A percentile compares a stretch with the other conserved stretches of the same genome.
These are phyloP conservation scores for Vitis hybrid DNA, from an alignment of 177 flowering plant genomes.

Conservation along the genomic window DNA sequence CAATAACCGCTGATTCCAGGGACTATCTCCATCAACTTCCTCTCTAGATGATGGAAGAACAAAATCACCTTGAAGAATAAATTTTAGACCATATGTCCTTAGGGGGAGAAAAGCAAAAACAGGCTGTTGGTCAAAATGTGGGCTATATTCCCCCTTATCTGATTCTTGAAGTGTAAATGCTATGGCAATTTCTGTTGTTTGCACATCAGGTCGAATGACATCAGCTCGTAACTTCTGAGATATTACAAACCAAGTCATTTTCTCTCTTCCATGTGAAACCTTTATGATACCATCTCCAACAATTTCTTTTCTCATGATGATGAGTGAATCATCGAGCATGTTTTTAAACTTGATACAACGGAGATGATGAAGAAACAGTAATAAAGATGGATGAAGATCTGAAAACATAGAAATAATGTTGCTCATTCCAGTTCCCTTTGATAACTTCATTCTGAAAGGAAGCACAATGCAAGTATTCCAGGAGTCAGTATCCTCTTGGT, in stretches of 20 bases:
- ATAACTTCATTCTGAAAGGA: slow-evolving; percentile 63
- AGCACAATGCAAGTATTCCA: slow-evolving; percentile 95
- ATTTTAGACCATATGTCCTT: slow-evolving; percentile 86
- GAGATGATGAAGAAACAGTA: slow-evolving; percentile 92
- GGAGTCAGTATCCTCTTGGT: slow-evolving; percentile 26
- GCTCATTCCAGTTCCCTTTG: slow-evolving; percentile 44
- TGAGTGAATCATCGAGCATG: slow-evolving; percentile 51
- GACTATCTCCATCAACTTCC: slow-evolving; percentile 88
- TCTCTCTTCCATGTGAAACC: slow-evolving; percentile 74
- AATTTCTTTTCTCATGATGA: slow-evolving; percentile 74
- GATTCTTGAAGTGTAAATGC: slow-evolving; percentile 78
- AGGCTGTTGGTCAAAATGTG: slow-evolving; percentile 69
- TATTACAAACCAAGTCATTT: slow-evolving; percentile 84
- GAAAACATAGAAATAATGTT: slow-evolving; percentile 75
- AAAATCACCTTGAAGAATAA: slow-evolving; percentile 96
- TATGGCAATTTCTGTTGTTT: slow-evolving; percentile 79
- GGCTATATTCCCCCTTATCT: slow-evolving; percentile 46
- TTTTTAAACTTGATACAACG: slow-evolving; percentile 72
- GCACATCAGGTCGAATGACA: slow-evolving; percentile 57
- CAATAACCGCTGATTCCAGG: slow-evolving; percentile 97
- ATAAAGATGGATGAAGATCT: slow-evolving; percentile 92
- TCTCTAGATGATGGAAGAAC: slow-evolving; percentile 95
- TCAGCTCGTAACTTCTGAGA: slow-evolving; percentile 55
- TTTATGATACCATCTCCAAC: slow-evolving; percentile 69
- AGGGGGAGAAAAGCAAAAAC: slow-evolving; percentile 97